Evolutionary conservation across 2,329 filamentous ascomycete genomes (phyloP), one percentile per base, ranked within the genome.

Genomic region (Ophiocordyceps unilateralis): DNA sequence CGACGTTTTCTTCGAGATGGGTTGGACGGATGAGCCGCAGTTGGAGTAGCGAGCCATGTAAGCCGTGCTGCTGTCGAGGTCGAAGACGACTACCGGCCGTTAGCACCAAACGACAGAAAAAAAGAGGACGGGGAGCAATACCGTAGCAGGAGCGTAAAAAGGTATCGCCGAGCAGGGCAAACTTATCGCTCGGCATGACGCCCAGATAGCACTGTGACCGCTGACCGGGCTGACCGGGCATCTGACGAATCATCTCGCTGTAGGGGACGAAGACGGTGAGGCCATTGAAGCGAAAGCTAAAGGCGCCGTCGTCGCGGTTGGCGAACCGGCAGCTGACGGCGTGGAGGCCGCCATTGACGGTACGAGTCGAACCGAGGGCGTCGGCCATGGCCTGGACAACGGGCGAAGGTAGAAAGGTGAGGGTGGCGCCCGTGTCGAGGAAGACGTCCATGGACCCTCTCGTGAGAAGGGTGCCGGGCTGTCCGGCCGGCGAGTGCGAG

Each of bases 401-500:
- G 19, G 57, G 55, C 44, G 71, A 60, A 1, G 81, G 81, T 2
- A 86, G 64, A 43, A 83, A 72, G 41, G 74, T 80, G 51, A 83
- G 65, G 14, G 77, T 83, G 21, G 76, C 78, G 7, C 81, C 81
- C 22, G 76, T 81, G 59, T 86, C 81, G 38, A 85, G 68, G 43
- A 85, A 76, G 11, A 81, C 78, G 12, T 74, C 65, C 49, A 68
- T 60, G 15, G 50, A 50, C 39, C 61, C 61, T 51, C 58, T 58
- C 34, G 53, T 42, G 48, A 67, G 68, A 19, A 45, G 28, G 32
- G 42, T 39, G 8, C 43, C 46, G 40, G 48, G 39, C 4, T 49
- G 45, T 51, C 50, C 38, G 53, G 64, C 61, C 4, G 63, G 55
- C 3, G 60, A 63, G 22, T 70, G 55, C 1, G 58, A 53, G 44